phyloP scores from a whole-genome alignment of 257 asterid species.

The Nicotiana sylvestris region DNA sequence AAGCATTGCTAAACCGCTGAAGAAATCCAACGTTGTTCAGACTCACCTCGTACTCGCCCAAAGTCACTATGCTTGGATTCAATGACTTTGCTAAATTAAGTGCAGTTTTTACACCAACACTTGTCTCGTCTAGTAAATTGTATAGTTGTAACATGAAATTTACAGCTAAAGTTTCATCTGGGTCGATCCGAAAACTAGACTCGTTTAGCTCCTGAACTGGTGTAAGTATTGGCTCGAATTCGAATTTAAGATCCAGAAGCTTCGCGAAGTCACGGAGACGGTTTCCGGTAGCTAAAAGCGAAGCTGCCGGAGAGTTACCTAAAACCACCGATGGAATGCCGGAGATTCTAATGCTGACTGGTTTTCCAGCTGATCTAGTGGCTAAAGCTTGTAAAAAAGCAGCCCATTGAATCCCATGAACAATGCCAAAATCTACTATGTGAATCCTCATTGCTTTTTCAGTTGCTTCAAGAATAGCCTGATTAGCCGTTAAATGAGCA shows the following conservation, averaged over 20 bases:
- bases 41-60: conserved; percentile 80
- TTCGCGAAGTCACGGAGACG: conserved; percentile 77
- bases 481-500: conserved; percentile 88
- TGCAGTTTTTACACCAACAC: conserved; percentile 51
- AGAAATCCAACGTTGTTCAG: conserved; percentile 58
- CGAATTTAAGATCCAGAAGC: conserved; percentile 76
- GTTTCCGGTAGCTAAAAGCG: conserved; percentile 80
- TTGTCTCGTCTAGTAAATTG: conserved; percentile 54
- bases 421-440: conserved; percentile 89
- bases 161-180: conserved; percentile 65
- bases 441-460: conserved; percentile 59
- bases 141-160: conserved; percentile 92
- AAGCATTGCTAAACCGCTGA: conserved; percentile 67
- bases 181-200: conserved; percentile 55
- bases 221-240: conserved; percentile 66
- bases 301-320: conserved; percentile 53
- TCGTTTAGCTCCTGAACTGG: conserved; percentile 50
- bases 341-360: conserved; percentile 60
- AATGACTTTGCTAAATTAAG: conserved; percentile 65
- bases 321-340: conserved; percentile 84
- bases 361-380: conserved; percentile 83
- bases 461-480: conserved; percentile 86
- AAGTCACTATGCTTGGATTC: conserved; percentile 70
- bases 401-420: conserved; percentile 97
- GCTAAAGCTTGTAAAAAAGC: conserved; percentile 94